phyloP scores from a whole-genome alignment of 169 alveolate genomes.

The Plasmodium knowlesi region DNA sequence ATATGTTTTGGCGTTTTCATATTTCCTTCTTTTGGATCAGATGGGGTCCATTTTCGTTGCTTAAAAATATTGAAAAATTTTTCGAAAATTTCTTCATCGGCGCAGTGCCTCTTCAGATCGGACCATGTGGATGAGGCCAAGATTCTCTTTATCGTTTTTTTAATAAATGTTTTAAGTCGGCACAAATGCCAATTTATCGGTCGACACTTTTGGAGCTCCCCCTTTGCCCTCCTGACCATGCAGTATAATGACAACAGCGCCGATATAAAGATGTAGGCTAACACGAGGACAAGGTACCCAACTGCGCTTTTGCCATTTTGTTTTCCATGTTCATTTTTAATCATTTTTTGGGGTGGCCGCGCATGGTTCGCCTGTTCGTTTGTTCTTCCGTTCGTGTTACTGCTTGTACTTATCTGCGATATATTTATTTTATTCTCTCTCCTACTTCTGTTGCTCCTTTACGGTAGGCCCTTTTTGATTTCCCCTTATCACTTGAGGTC shows the following conservation, averaged over 20 bases:
- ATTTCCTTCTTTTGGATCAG: background rate
- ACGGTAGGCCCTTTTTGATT: background rate
- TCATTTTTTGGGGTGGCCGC: background rate
- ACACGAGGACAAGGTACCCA: conserved; percentile 2
- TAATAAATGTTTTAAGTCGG: background rate
- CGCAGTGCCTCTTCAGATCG: background rate
- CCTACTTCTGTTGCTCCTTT: background rate
- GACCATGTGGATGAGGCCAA: background rate
- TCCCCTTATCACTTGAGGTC: background rate
- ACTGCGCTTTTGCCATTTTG: conserved; percentile 11
- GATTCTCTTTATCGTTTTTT: background rate
- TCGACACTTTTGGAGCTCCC: background rate
- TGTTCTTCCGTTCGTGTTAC: background rate
- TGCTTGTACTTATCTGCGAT: background rate
- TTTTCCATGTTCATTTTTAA: background rate
- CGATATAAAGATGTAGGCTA: conserved; percentile 10
- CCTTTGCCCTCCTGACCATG: conserved; percentile 6
- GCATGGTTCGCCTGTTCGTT: background rate
- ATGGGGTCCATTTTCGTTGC: background rate
- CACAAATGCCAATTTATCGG: background rate
- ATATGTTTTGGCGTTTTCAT: conserved; percentile 43
- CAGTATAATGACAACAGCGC: background rate
- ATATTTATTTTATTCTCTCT: background rate
- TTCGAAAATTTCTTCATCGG: background rate
- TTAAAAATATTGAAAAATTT: background rate